These are phyloP conservation scores for Sporisorium iseilematis-ciliati DNA, from an alignment of 1,284 basidiomycete genomes.

Conservation along the genomic window DNA sequence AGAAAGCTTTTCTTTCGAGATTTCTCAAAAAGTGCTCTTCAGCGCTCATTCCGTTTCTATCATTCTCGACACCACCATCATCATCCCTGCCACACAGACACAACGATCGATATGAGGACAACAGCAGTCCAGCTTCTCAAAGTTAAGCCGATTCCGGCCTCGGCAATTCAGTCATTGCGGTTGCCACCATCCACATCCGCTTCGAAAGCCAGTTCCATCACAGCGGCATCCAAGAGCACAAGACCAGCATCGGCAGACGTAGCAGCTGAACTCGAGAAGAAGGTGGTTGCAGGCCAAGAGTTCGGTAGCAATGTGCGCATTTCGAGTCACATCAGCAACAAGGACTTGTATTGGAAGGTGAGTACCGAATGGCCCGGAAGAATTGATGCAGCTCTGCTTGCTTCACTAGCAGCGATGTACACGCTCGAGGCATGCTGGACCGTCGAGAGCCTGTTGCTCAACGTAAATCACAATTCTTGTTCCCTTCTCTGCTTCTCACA, in stretches of 20 bases:
- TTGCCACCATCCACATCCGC: conserved; percentile 27
- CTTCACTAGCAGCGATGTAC: neutral
- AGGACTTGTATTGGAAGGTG: conserved; percentile 58
- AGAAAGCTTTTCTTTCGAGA: conserved; percentile 9
- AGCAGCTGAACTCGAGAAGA: conserved; percentile 35
- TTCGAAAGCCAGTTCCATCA: conserved; percentile 5
- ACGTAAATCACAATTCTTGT: neutral
- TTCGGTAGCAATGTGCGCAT: conserved; percentile 52
- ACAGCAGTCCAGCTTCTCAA: conserved; percentile 35
- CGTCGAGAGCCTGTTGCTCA: neutral
- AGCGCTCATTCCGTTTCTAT: neutral
- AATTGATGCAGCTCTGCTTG: neutral
- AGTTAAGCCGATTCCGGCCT: conserved; percentile 41
- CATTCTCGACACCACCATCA: neutral
- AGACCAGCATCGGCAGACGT: conserved; percentile 21
- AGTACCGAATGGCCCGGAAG: conserved; percentile 5
- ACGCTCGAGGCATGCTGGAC: neutral
- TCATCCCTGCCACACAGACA: neutral
- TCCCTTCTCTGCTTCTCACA: neutral
- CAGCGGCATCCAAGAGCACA: conserved; percentile 4
- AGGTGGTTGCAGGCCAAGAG: conserved; percentile 18
- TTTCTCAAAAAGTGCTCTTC: conserved; percentile 3
- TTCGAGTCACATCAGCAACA: conserved; percentile 41
- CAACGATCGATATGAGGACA: conserved; percentile 26
- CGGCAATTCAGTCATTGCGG: conserved; percentile 25